Evolutionary conservation across 148 eudicot genomes (phyloP).

Genomic region (Cornus suecica): DNA sequence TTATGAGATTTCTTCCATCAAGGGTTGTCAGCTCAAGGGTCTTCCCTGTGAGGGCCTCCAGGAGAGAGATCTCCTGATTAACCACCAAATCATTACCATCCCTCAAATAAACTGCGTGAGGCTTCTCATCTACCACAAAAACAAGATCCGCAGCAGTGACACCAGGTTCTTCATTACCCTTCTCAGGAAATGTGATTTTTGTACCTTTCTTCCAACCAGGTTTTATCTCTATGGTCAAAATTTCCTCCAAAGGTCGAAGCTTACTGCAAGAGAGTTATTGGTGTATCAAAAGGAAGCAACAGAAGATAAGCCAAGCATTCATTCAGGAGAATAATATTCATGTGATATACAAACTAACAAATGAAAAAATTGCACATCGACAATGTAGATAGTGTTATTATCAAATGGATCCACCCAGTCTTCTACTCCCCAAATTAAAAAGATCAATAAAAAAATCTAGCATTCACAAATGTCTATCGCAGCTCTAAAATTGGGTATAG

Average conservation of each 20-base stretch:
- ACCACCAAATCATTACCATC: slow-evolving; percentile 15
- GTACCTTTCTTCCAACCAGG: slow-evolving; percentile 22
- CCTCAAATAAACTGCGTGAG: slow-evolving; percentile 7
- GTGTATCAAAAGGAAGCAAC: background rate
- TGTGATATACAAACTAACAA: background rate
- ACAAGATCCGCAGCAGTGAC: slow-evolving; percentile 19
- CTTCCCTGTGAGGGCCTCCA: slow-evolving; percentile 1
- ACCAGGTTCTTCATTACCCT: slow-evolving; percentile 9
- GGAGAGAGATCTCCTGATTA: slow-evolving; percentile 6
- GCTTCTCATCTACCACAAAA: slow-evolving; percentile 10
- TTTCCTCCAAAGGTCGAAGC: slow-evolving; percentile 9
- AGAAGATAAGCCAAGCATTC: background rate
- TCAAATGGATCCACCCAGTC: background rate
- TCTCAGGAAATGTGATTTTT: slow-evolving; percentile 17
- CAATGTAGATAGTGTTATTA: background rate
- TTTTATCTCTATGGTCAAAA: slow-evolving; percentile 14
- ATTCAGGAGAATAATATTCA: background rate
- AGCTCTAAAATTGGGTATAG: background rate
- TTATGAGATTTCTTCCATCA: background rate
- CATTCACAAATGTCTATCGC: background rate
- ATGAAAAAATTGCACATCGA: background rate
- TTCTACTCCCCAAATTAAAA: background rate
- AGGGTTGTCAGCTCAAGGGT: background rate
- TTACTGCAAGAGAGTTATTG: background rate
- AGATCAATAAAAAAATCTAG: background rate